A percentile compares a stretch with the other conserved stretches of the same genome.
phyloP scores from a whole-genome alignment of 352 stramenopile species.

The Saprolegnia diclina region DNA sequence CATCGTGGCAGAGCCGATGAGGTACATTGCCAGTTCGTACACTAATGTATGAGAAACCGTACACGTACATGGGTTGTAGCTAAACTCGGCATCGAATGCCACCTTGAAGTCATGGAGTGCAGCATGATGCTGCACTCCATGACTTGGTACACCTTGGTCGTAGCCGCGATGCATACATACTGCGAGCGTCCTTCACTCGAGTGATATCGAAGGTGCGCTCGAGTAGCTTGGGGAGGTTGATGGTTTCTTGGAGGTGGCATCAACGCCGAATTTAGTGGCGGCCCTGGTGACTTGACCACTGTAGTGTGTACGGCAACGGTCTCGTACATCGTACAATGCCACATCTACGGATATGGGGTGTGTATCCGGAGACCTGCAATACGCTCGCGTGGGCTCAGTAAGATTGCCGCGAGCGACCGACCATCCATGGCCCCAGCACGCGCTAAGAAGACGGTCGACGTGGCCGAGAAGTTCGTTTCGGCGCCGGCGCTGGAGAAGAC shows the following conservation, averaged over 20 bases:
- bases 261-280: neutral
- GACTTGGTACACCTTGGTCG: too few relatives aligned
- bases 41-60: neutral
- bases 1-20: neutral
- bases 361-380: neutral
- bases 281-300: neutral
- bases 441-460: neutral
- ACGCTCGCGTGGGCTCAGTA: neutral
- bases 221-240: too few relatives aligned
- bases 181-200: too few relatives aligned
- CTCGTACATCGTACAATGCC: neutral
- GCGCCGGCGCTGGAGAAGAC: neutral
- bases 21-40: neutral
- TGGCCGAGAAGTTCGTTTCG: neutral
- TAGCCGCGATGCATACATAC: too few relatives aligned
- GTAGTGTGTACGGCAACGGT: neutral
- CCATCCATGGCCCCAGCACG: constrained; percentile 4
- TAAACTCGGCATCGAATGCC: too few relatives aligned
- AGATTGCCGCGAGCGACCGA: neutral
- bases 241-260: too few relatives aligned
- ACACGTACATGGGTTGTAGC: too few relatives aligned
- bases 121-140: too few relatives aligned
- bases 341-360: neutral
- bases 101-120: too few relatives aligned
- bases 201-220: too few relatives aligned